phyloP scores from a whole-genome alignment of 805 yeast species.

The Yamadazyma endophytica region DNA sequence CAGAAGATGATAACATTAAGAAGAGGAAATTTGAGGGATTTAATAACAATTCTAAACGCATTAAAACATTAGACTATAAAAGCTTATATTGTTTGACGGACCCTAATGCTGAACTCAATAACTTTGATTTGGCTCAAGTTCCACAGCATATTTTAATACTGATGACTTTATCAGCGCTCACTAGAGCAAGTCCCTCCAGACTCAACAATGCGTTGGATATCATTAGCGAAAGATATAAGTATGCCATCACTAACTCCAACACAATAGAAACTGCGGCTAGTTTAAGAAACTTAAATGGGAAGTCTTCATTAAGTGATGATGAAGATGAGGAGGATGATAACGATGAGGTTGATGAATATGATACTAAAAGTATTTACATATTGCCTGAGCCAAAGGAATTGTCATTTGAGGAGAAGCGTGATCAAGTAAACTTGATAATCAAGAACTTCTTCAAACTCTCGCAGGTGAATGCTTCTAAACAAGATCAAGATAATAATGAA shows the following conservation, averaged over 20 bases:
- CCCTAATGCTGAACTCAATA: conserved; percentile 53
- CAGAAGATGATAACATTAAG: conserved; percentile 26
- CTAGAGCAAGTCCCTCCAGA: conserved; percentile 46
- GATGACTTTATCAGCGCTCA: conserved; percentile 65
- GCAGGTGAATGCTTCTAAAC: conserved; percentile 18
- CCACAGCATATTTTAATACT: conserved; percentile 60
- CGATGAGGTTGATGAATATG: conserved; percentile 28
- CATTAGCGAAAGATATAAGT: conserved; percentile 60
- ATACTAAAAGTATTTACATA: conserved; percentile 41
- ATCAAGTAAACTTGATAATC: conserved; percentile 54
- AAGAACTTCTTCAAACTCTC: conserved; percentile 54
- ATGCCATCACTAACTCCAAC: conserved; percentile 17
- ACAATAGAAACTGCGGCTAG: conserved; percentile 1
- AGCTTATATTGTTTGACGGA: conserved; percentile 66
- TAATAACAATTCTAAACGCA: conserved; percentile 23
- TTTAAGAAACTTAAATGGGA: conserved; percentile 2
- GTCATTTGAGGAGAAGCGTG: conserved; percentile 50
- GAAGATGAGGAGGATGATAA: conserved; percentile 25
- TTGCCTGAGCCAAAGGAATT: conserved; percentile 58
- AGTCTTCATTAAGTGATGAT: conserved; percentile 3
- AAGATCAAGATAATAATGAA: conserved; percentile 11
- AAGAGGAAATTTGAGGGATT: conserved; percentile 43
- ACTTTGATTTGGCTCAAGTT: conserved; percentile 66
- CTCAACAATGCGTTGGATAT: conserved; percentile 67
- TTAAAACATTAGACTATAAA: conserved; percentile 43